These are phyloP conservation scores for Beauveria asiatica DNA, from an alignment of 2,329 filamentous ascomycete genomes.

Conservation along the genomic window DNA sequence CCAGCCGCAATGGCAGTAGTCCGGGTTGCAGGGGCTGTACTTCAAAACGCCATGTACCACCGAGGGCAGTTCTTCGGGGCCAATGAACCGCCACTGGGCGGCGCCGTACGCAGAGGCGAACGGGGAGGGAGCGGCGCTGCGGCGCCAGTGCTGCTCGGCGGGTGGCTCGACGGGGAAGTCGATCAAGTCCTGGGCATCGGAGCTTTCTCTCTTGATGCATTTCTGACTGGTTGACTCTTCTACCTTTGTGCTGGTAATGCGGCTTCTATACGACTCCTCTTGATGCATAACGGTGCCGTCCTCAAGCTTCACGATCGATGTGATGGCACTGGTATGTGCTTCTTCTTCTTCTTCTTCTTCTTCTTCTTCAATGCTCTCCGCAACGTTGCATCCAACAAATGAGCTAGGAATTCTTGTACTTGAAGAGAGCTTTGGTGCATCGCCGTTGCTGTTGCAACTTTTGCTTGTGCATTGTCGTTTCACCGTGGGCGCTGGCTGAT, in stretches of 20 bases:
- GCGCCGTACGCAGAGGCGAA: background rate
- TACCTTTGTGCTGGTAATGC: background rate
- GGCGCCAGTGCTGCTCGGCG: background rate
- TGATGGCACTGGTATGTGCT: background rate
- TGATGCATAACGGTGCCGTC: background rate
- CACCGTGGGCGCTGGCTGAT: background rate
- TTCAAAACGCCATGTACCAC: background rate
- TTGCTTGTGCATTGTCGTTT: background rate
- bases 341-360: background rate
- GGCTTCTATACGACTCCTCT: background rate
- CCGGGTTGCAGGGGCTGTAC: background rate
- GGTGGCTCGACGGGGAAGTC: background rate
- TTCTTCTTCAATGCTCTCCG: background rate
- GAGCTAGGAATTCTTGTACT: background rate
- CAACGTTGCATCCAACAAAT: background rate
- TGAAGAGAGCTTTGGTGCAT: too few relatives aligned
- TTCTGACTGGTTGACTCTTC: background rate
- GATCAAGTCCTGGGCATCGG: background rate
- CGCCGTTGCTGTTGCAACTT: background rate
- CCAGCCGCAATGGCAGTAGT: background rate
- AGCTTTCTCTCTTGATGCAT: background rate
- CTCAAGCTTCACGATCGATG: background rate
- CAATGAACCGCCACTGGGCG: background rate
- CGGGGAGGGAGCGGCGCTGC: conserved; percentile 2
- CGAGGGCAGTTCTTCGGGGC: background rate